Evolutionary conservation across 805 yeast genomes (phyloP), one percentile per base, ranked within the genome.

Genomic region (Lipomyces orientalis): DNA sequence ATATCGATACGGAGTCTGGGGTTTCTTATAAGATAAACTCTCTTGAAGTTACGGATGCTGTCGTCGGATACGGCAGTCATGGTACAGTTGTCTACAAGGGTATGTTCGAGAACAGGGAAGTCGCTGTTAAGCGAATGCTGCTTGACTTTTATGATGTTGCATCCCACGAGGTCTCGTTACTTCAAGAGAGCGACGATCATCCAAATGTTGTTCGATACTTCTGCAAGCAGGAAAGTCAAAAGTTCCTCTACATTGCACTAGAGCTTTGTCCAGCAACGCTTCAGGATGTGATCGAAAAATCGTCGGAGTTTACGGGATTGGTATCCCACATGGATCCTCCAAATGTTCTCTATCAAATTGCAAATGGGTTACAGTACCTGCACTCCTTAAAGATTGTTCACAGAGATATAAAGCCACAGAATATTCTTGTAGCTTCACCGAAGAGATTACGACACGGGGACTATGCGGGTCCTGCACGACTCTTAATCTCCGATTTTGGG

Each of bases 31-130:
- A 62, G 51, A 54, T 73, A 19, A 62, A 68, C 34, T 72, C 58
- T 74, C 77, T 91, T 69, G 80, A 83, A 0, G 85, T 94, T 2
- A 86, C 96, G 0, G 90, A 90, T 69, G 86, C 84, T 35, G 84
- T 93, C n/a, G 79, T 95, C 61, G 99, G 72, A 0, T 92, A 91
- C 76, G 99, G 99, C 0, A 91, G 97, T 0, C 97, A 93, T 73
- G 99, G 99, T 34, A 95, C 99, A 0, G 92, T 94, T 35, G 99
- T 95, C 0, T 92, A 87, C 76, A 87, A 89, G 75, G 99, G 99
- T 0, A 85, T 86, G 4, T 95, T 93, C 79, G 97, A 94, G 75
- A 89, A 87, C 72, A 84, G 99, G 65, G 97, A 97, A 0, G 99
- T 95, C 5, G 99, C 99, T 0, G 96, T 95, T 6, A 95, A 95